Evolutionary conservation across 441 rosid species (phyloP).

Genomic region (Francoa sonchifolia): DNA sequence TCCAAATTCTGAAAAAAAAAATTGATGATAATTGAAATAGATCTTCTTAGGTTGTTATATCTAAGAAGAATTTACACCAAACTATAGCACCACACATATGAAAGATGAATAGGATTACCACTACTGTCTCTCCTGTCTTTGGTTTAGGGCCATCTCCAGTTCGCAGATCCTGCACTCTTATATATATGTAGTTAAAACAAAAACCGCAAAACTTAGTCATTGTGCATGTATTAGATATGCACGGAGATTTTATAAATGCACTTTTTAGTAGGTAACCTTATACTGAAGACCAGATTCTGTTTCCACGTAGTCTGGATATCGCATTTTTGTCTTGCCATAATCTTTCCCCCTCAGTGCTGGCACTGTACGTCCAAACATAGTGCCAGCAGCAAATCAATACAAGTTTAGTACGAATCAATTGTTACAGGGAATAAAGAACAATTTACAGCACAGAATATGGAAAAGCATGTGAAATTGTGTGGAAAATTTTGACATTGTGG

Average conservation of each 20-base stretch:
- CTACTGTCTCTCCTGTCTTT: conserved; percentile 64
- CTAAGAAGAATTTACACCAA: background rate
- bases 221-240: background rate
- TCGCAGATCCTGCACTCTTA: conserved; percentile 63
- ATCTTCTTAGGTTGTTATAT: background rate
- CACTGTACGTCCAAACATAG: conserved; percentile 35
- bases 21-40: no score
- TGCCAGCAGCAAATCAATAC: conserved; percentile 3
- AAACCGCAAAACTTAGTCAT: conserved; percentile 1
- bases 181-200: conserved; percentile 13
- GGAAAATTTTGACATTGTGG: no score
- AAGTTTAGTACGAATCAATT: background rate
- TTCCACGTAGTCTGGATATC: conserved; percentile 69
- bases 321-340: conserved; percentile 87
- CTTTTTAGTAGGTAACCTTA: conserved; percentile 37
- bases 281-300: conserved; percentile 88
- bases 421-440: background rate
- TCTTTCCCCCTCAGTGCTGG: conserved; percentile 90
- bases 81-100: background rate
- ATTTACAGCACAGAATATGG: background rate
- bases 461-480: background rate
- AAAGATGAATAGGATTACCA: conserved; percentile 34
- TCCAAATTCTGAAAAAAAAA: no score
- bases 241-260: conserved; percentile 5
- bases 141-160: conserved; percentile 68